Percentiles rank a stretch among this genome's conserved stretches.
Evolutionary conservation across 192 early-diverging fungal species (phyloP).

Genomic region (Linnemannia elongata): DNA sequence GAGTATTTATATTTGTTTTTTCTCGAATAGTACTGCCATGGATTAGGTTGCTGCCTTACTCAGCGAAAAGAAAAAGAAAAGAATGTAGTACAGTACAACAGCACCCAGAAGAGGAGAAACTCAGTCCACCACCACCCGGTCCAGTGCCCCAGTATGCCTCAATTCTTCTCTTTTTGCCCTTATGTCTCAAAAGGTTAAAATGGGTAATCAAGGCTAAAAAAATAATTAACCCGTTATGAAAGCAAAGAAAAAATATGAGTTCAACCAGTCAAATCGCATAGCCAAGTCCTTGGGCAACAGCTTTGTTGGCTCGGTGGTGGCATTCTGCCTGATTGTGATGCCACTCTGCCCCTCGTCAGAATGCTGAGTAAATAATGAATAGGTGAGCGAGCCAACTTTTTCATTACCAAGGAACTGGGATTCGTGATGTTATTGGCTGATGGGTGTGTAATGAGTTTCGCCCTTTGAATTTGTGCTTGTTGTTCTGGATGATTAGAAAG

Average conservation of each 20-base stretch:
- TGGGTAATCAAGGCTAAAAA: background rate
- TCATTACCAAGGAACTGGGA: background rate
- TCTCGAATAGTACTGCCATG: background rate
- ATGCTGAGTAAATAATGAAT: background rate
- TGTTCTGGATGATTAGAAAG: background rate
- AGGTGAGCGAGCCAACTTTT: background rate
- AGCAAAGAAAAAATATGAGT: background rate
- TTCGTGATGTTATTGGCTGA: background rate
- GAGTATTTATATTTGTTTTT: constrained; percentile 20
- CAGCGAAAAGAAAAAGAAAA: background rate
- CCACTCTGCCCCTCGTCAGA: background rate
- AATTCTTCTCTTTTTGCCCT: background rate
- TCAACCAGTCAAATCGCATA: background rate
- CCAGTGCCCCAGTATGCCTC: background rate
- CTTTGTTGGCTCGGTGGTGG: background rate
- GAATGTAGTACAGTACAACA: background rate
- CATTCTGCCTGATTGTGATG: background rate
- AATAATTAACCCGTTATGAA: no score
- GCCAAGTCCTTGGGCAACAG: background rate
- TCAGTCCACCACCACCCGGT: no score
- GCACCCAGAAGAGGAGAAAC: no score
- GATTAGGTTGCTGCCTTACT: constrained; percentile 1
- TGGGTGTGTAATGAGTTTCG: background rate
- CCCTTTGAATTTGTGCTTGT: background rate
- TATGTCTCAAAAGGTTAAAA: background rate